These are phyloP conservation scores for Arachis stenosperma DNA, from an alignment of 306 rosid species.

Conservation along the genomic window DNA sequence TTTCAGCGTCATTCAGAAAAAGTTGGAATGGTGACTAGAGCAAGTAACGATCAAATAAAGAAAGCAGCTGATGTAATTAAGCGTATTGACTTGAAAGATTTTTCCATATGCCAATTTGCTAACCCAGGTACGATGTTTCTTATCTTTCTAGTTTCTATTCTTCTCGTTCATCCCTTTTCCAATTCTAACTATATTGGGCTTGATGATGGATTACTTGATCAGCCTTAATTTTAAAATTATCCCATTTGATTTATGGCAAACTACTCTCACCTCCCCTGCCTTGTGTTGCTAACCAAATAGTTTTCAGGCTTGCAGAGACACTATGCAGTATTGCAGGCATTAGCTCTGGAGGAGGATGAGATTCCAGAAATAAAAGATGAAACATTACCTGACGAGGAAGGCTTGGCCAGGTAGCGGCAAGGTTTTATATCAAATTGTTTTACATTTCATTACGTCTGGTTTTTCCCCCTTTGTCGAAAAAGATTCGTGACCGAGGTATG, in stretches of 20 bases:
- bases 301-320: conserved; percentile 93
- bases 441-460: conserved; percentile 28
- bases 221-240: conserved; percentile 6
- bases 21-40: conserved; percentile 50
- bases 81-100: conserved; percentile 78
- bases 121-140: conserved; percentile 72
- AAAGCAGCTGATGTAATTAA: conserved; percentile 76
- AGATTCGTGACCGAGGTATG: conserved; percentile 6
- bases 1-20: conserved; percentile 65
- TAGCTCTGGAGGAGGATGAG: conserved; percentile 87
- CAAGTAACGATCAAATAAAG: conserved; percentile 74
- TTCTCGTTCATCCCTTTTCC: not conserved
- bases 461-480: conserved; percentile 12
- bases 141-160: not conserved
- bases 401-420: conserved; percentile 71
- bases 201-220: not conserved
- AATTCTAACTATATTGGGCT: conserved; percentile 9
- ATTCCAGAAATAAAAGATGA: conserved; percentile 85
- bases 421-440: not conserved
- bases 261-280: conserved; percentile 12
- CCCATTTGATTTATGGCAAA: conserved; percentile 32
- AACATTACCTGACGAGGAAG: conserved; percentile 90
- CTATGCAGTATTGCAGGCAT: conserved; percentile 83
- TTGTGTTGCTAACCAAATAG: conserved; percentile 23
- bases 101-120: conserved; percentile 78